Base-by-base conservation (phyloP, 1,139 yeast genomes). In the Geotrichum cucujoidarum region DNA sequence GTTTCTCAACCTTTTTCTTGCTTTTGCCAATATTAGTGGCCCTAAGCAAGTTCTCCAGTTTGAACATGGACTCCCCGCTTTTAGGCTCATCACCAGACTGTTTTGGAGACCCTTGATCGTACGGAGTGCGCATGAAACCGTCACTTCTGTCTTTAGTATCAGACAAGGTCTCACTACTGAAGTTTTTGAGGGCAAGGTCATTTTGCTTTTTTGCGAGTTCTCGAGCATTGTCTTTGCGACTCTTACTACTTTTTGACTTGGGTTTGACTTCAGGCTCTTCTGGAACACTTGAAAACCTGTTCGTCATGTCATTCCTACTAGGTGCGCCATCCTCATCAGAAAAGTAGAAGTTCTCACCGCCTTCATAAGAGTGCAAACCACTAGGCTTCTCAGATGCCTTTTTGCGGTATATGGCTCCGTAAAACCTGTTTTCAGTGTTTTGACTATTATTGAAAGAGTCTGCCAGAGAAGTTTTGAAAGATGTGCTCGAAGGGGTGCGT, bases 381-480 rank as follows among this genome's bases (percentile, higher is more conserved):
- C 18, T 29, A 29, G 8, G 18, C 27, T 32, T 41, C 5, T 41
- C 45, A 14, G 37, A 33, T 16, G 13, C 21, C 11, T n/a, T 30
- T 17, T 44, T 48, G 25, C 41, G 37, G 33, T 43, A 48, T 20
- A 37, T 4, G 32, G 27, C 34, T 22, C 35, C 21, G 37, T 44
- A 40, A 16, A 30, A 31, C n/a, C 22, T 34, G 21, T 5, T 21
- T 14, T 40, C 43, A 31, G 25, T 37, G 27, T 34, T 45, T 16
- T 43, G 47, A n/a, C 43, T 34, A 29, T 55, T 60, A 13, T 60
- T 62, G 52, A 64, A 65, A 1, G 70, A 62, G 40, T 68, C 71
- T 0, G 68, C 89, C 57, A 86, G 70, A 29, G 85, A 77, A 7
- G 83, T 81, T 60, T 82, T 81, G 70, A 86, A 87, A 2, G 94